These are phyloP conservation scores for Elaphomyces granulatus DNA, from an alignment of 495 filamentous ascomycete genomes.

Conservation along the genomic window DNA sequence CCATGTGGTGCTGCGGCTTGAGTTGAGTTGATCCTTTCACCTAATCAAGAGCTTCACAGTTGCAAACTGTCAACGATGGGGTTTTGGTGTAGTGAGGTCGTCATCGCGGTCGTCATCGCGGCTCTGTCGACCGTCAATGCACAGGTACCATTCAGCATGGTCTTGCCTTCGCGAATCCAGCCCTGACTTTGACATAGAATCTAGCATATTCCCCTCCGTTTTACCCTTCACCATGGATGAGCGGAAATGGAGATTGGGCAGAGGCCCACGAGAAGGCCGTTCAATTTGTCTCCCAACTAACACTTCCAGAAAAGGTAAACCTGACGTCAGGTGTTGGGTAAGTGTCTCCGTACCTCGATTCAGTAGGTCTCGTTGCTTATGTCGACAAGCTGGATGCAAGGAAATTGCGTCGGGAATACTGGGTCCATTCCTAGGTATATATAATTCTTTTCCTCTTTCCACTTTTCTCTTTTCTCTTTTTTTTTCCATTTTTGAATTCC, in stretches of 20 bases:
- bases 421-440: constrained; percentile 27
- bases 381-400: constrained; percentile 50
- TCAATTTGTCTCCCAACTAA: constrained; percentile 69
- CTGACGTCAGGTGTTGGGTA: constrained; percentile 75
- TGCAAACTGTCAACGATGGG: background rate
- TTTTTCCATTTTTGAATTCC: background rate
- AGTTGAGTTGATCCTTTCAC: background rate
- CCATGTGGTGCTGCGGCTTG: background rate
- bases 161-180: no score
- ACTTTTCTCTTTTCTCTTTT: background rate
- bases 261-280: constrained; percentile 64
- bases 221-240: constrained; percentile 77
- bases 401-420: constrained; percentile 66
- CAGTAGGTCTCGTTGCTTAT: background rate
- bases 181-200: background rate
- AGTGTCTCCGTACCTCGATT: constrained; percentile 1
- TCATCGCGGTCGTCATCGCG: background rate
- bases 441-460: background rate
- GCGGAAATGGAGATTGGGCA: constrained; percentile 56
- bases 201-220: constrained; percentile 42
- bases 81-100: background rate
- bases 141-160: background rate
- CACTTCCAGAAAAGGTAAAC: constrained; percentile 83
- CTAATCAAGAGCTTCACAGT: background rate
- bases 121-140: background rate